Evolutionary conservation across 2,329 filamentous ascomycete species (phyloP), one percentile per base, ranked within the genome.

Genomic region (Endocalyx cinctus): DNA sequence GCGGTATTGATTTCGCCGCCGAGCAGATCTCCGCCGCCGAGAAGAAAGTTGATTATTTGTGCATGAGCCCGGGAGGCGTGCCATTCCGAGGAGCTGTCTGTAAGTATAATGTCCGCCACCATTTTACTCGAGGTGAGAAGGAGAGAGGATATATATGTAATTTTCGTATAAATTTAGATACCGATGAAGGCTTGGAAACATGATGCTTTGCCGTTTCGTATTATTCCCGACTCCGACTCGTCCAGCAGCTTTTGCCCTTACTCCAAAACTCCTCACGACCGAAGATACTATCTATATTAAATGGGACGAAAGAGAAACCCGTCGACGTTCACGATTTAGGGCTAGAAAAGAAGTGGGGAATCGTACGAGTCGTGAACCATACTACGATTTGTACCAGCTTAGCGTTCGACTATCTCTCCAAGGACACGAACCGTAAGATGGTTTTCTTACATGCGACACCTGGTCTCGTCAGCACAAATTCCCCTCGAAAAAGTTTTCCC

Each of bases 381-480:
- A 50, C 43, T 15, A 53, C 50, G 6, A 33, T 51, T 6, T 31
- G 49, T 20, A 58, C 37, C 7, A 57, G 45, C 15, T 43, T 60
- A 8, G 39, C 48, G 0, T 50, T 60, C 14, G 58, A 59, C 11
- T 37, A 48, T 26, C 37, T 56, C 13, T 25, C 36, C 6, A 31
- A 41, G 10, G 37, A 52, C 23, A 30, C 13, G 4, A 32, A 27
- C n/a, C 27, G 27, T 6, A 18, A 45, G 4, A 45, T 58, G 17
- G 42, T 42, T 6, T 56, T 60, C 25, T n/a, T 60, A 12, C 55
- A 60, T 31, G 41, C 36, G n/a, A 45, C 22, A n/a, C 56, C 54
- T 0, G 54, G 56, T 5, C 34, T 52, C 13, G 57, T 59, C 5
- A 35, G 39, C 17, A 56, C 51, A 1, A 47, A 44, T 7, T 51